Percentiles rank a stretch among this genome's conserved stretches.
Conservation (phyloP, 73 alveolate genomes). For the Paramecium primaurelia region DNA sequence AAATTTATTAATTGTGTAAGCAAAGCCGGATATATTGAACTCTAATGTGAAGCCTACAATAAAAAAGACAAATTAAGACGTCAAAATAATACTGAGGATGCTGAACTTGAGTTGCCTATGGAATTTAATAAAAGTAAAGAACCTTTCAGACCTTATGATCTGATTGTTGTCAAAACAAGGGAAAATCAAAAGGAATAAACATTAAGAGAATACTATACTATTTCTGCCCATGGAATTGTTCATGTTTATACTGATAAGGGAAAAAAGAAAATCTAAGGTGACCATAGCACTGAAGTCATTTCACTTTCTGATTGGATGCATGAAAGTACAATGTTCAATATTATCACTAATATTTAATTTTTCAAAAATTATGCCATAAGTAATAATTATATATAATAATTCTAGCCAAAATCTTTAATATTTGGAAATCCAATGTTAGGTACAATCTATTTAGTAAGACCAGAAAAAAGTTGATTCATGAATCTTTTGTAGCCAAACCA, state of each 20-base stretch:
- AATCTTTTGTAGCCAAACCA: conserved; percentile 81
- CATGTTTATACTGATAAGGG: conserved; percentile 86
- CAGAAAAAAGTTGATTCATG: conserved; percentile 82
- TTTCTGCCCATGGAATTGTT: conserved; percentile 90
- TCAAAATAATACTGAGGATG: not conserved
- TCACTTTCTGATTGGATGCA: conserved; percentile 98
- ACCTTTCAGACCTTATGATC: conserved; percentile 84
- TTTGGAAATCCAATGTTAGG: conserved; percentile 96
- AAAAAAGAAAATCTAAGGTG: conserved; percentile 74
- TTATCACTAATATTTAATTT: conserved; percentile 88
- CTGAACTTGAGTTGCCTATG: not conserved
- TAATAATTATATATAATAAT: conserved; percentile 30
- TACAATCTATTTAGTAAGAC: conserved; percentile 89
- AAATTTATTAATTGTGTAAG: conserved; percentile 85
- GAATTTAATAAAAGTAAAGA: conserved; percentile 56
- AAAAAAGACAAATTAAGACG: not conserved
- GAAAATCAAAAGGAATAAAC: conserved; percentile 75
- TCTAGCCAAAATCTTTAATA: conserved; percentile 80
- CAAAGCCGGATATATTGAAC: conserved; percentile 57
- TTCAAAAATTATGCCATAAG: conserved; percentile 87
- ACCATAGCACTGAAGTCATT: conserved; percentile 93
- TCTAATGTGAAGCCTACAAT: not conserved
- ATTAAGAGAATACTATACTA: conserved; percentile 76
- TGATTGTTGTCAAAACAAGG: conserved; percentile 76
- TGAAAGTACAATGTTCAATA: conserved; percentile 90